A percentile compares a stretch with the other conserved stretches of the same genome.
Conservation (phyloP, 2,329 filamentous ascomycete genomes). For the Dothideomycetidae sp. region DNA sequence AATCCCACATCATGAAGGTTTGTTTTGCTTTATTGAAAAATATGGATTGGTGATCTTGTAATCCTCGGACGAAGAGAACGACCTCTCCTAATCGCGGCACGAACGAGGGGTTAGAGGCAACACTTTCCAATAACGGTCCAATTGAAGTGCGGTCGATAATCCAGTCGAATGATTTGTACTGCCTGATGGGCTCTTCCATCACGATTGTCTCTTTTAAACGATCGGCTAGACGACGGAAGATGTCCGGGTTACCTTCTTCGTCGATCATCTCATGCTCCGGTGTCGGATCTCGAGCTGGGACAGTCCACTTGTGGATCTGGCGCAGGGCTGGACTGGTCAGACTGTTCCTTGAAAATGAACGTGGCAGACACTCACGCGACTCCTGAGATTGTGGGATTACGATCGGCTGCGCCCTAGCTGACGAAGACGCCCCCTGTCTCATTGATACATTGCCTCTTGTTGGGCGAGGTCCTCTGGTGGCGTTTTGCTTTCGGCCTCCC, state of each 20-base stretch:
- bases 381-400: no score
- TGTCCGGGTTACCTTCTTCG: slow-evolving; percentile 40
- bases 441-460: neutral
- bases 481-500: neutral
- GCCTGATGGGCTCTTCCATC: slow-evolving; percentile 33
- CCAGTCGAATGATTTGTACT: slow-evolving; percentile 44
- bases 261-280: slow-evolving; percentile 21
- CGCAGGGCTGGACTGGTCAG: neutral
- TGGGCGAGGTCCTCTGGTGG: neutral
- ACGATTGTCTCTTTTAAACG: slow-evolving; percentile 29
- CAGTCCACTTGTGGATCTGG: neutral
- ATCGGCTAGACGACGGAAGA: slow-evolving; percentile 37
- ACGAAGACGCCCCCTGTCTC: neutral
- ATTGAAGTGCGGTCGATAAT: slow-evolving; percentile 34
- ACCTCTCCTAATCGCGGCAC: slow-evolving; percentile 42
- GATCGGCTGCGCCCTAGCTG: neutral
- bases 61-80: slow-evolving; percentile 36
- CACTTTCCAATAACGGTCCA: slow-evolving; percentile 27
- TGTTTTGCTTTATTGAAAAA: slow-evolving; percentile 17
- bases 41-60: slow-evolving; percentile 20
- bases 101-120: slow-evolving; percentile 34
- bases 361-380: no score
- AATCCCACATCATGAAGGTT: slow-evolving; percentile 21
- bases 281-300: neutral
- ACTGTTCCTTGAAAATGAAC: no score